A percentile compares a stretch with the other conserved stretches of the same genome.
These are phyloP conservation scores for Cryptococcus deneoformans DNA, from an alignment of 1,284 basidiomycete genomes.

Conservation along the genomic window DNA sequence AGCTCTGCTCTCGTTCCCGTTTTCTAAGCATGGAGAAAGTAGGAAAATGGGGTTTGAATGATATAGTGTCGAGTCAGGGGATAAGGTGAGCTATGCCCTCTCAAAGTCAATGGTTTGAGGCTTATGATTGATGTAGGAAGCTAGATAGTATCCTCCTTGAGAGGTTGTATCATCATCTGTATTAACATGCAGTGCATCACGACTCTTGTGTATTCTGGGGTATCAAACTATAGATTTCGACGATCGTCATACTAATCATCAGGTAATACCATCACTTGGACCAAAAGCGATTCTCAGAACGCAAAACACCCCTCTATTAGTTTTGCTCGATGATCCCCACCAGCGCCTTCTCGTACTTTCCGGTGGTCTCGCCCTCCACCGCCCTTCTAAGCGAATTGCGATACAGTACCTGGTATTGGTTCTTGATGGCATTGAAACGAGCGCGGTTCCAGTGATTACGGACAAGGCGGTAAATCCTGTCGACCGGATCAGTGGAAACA, in stretches of 20 bases:
- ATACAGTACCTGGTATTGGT: conserved; percentile 41
- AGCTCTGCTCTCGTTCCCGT: conserved; percentile 29
- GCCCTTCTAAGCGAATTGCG: conserved; percentile 30
- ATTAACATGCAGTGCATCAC: conserved; percentile 19
- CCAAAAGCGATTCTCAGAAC: no score
- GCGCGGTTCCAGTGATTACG: conserved; percentile 48
- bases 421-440: conserved; percentile 47
- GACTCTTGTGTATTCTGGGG: conserved; percentile 1
- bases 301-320: conserved; percentile 22
- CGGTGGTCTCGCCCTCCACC: conserved; percentile 43
- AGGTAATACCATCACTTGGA: no score
- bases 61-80: neutral
- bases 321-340: conserved; percentile 35
- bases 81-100: neutral
- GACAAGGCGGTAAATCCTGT: conserved; percentile 44
- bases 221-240: no score
- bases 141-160: neutral
- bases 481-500: neutral
- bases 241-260: no score
- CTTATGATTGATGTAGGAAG: neutral
- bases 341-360: conserved; percentile 46
- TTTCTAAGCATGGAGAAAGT: conserved; percentile 15
- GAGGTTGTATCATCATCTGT: conserved; percentile 14
- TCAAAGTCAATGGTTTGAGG: neutral
- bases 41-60: neutral